Base-by-base conservation (phyloP, 768 basidiomycete species). In the Hypsizygus marmoreus region DNA sequence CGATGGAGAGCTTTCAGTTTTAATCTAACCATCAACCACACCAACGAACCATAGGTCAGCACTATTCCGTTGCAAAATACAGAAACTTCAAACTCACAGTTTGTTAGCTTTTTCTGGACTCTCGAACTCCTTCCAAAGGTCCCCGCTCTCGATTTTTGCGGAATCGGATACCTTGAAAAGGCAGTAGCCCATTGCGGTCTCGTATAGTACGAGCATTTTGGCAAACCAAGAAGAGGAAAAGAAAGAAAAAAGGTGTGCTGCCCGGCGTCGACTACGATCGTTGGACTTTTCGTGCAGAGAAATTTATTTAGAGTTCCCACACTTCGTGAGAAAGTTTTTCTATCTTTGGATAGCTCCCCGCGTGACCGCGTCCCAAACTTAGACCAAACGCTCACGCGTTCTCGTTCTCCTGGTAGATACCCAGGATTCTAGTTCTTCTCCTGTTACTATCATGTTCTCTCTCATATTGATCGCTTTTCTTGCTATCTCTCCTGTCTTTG, bases 1-100 rank as follows among this genome's bases (percentile, higher is more conserved):
- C 93, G 89, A 71, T 99, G 97, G 39, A 98, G 73, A 26, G 93
- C 92, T 67, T 95, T 93, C 45, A 99, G 74, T 69, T 95, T 97
- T 49, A 99, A 74, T 44, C 95, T 97, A 54, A 7, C 16, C 7
- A 16, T 25, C 28, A 35, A 43, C n/a, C 24, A 39, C 13, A 43
- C 52, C 22, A 42, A 52, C 32, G 17, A 12, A 20, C 22, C 23
- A 10, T n/a, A 24, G 10, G 29, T 17, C 9, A 42, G 37, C 25
- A 36, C 9, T 30, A 20, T 31, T 19, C 4, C 23, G 47, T 35
- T 31, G 48, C 39, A 45, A 44, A 65, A 37, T 39, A 32, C 30
- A 29, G 35, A 22, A 23, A 28, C 41, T 41, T 41, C 40, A 34
- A 30, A 74, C 92, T 64, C 66, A 97, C 95, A 97, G 72, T 75